Base-by-base conservation (phyloP, 2,329 filamentous ascomycete species). In the Phoma sp. region DNA sequence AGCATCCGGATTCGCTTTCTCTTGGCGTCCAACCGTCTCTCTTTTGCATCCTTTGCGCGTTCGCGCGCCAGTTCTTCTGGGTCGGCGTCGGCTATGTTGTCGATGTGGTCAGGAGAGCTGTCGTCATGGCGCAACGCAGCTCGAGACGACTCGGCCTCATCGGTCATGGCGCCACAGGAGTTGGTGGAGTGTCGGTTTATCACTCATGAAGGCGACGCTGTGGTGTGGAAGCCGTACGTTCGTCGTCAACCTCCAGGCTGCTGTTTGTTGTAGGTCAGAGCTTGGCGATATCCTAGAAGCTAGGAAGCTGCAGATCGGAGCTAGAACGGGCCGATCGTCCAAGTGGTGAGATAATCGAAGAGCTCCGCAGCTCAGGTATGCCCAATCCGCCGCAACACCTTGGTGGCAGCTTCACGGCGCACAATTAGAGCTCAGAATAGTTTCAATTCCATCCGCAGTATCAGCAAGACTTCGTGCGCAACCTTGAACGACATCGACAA, bases 1-100 rank as follows among this genome's bases (percentile, higher is more conserved):
- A 88, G 78, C 57, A 73, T 71, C 17, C 61, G 63, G 15, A 76
- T 65, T 39, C 74, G 58, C 65, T 75, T 74, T 41, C 69, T 62
- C 56, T 73, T 75, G 31, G 71, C 72, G 60, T 74, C 71, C 24
- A 72, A 12, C 22, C 68, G 57, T 43, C 70, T 50, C 54, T 73
- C 69, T 36, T 67, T 69, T 13, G 49, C 58, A 7, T 43, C 45
- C 43, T 69, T 59, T 15, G 63, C 60, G 35, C 61, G 63, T 35
- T 62, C 44, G 31, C 57, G 61, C 21, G 63, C 62, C 31, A 61
- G 61, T 6, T 67, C 64, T 27, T 66, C 58, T 22, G 46, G 61
- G n/a, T 70, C 63, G 7, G 60, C 43, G 13, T 55, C 52, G 33
- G 46, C 40, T 43, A 54, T 44, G 17, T 52, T 55, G 43, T 64